Evolutionary conservation across 257 asterid genomes (phyloP).

Genomic region (Scutellaria galericulata): DNA sequence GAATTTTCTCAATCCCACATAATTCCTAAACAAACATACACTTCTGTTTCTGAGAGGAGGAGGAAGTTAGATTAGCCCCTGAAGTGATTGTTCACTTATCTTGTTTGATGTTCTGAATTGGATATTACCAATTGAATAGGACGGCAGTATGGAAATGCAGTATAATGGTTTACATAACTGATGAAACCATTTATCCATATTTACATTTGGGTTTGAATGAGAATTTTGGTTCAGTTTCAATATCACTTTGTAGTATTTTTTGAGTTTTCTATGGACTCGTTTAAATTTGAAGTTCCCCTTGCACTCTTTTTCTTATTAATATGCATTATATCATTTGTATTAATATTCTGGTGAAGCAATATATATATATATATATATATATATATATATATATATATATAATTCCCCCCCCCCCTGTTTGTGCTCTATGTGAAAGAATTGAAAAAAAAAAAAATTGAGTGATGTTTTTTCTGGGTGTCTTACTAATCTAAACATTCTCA

Average conservation of each 20-base stretch:
- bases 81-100: neutral
- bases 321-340: neutral
- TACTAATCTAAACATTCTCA: slow-evolving; percentile 5
- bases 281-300: neutral
- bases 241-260: neutral
- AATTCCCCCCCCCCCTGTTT: neutral
- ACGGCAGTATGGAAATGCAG: neutral
- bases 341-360: neutral
- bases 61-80: neutral
- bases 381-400: too few species aligned
- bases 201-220: too few species aligned
- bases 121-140: neutral
- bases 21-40: too few species aligned
- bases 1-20: too few species aligned
- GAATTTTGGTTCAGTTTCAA: slow-evolving; percentile 11
- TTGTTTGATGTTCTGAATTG: slow-evolving; percentile 17
- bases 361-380: too few species aligned
- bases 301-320: neutral
- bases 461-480: slow-evolving; percentile 16
- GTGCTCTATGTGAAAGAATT: neutral
- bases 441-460: neutral
- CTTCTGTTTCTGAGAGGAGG: slow-evolving; percentile 13
- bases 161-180: neutral
- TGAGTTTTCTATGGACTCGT: neutral
- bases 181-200: neutral